Evolutionary conservation across 495 filamentous ascomycete species (phyloP), one percentile per base, ranked within the genome.

Genomic region (Lasiosphaeria ovina): DNA sequence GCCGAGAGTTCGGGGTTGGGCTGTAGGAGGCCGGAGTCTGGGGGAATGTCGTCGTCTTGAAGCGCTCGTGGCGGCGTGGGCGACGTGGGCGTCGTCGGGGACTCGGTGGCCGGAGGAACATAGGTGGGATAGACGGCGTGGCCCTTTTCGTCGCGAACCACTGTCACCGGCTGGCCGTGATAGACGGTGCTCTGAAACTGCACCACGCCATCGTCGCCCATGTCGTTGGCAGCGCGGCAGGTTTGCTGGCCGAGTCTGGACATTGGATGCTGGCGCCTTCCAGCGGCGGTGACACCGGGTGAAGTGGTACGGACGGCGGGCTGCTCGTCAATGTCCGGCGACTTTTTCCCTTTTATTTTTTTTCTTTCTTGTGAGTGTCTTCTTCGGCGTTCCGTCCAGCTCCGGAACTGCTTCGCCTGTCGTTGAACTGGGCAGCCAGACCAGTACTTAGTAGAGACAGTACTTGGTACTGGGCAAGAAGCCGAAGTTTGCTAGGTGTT

Each of bases 111-210:
- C 1, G 70, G 74, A 11, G 76, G 76, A 1, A 79, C 67, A 33
- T 72, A 69, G 55, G 63, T 62, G 4, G 76, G 76, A 62, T 72
- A 77, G 31, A 68, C 64, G 33, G 73, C 60, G 48, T 71, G 60
- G 16, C 75, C 74, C 42, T 67, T 52, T 9, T 31, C 55, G 48
- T 78, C 74, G 54, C 66, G 64, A 9, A 72, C 59, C 7, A 77
- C 53, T 1, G 68, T 66, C 11, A 62, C 67, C 11, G 35, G 59
- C 5, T 66, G 67, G 16, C 68, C 69, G 10, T 65, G 24, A 10
- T 59, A 51, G 45, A 47, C 45, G 31, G 40, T 54, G 16, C 58
- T 69, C 32, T 72, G 63, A 45, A 70, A 60, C 14, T 50, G 63
- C 12, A 74, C 48, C 3, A 59, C 4, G 14, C 44, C 44, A 47